A percentile compares a stretch with the other conserved stretches of the same genome.
phyloP scores from a whole-genome alignment of 2,329 filamentous ascomycete species.

The Verticillium albo-atrum region DNA sequence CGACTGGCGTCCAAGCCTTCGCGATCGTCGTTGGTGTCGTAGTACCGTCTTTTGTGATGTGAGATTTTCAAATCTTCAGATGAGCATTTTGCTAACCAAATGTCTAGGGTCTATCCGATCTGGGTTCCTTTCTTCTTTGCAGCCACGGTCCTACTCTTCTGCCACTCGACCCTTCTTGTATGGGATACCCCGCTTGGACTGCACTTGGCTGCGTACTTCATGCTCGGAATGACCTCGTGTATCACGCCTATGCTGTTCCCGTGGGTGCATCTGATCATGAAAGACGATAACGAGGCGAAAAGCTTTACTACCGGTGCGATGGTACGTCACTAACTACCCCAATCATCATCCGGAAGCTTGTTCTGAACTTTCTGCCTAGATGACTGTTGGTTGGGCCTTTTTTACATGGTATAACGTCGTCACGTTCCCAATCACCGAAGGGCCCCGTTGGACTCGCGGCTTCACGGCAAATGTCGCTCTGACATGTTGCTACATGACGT shows the following conservation, averaged over 20 bases:
- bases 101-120: conserved; percentile 17
- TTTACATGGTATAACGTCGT: conserved; percentile 18
- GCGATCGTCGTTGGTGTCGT: conserved; percentile 19
- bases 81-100: neutral
- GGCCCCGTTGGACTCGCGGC: conserved; percentile 16
- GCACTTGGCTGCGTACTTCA: conserved; percentile 13
- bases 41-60: conserved; percentile 21
- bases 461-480: conserved; percentile 17
- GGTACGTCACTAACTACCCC: conserved; percentile 12
- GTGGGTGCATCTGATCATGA: conserved; percentile 17
- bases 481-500: conserved; percentile 19
- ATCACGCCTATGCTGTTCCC: conserved; percentile 19
- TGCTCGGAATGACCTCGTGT: conserved; percentile 15
- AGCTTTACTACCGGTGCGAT: conserved; percentile 19
- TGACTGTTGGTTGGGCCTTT: conserved; percentile 22
- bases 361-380: conserved; percentile 10
- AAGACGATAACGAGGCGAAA: conserved; percentile 13
- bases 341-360: neutral
- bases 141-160: conserved; percentile 15
- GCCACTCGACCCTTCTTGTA: conserved; percentile 14
- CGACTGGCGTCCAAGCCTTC: conserved; percentile 19
- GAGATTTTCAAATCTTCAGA: neutral
- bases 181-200: conserved; percentile 17
- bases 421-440: conserved; percentile 15
- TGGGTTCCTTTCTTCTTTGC: conserved; percentile 22